These are phyloP conservation scores for Verticillium alfalfae DNA, from an alignment of 2,329 filamentous ascomycete genomes.

Conservation along the genomic window DNA sequence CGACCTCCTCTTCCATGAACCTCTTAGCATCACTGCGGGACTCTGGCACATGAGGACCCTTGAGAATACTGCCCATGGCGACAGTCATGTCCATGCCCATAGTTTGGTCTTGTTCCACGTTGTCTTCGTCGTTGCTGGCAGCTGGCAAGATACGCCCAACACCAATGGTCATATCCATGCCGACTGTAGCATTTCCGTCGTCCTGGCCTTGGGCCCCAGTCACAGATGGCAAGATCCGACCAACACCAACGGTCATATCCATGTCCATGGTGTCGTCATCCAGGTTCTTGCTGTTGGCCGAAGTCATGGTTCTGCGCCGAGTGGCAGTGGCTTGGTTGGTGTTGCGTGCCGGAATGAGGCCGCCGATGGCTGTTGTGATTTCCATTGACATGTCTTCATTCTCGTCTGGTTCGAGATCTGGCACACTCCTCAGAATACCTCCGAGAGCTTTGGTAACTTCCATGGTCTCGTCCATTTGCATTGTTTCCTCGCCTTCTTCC, in stretches of 20 bases:
- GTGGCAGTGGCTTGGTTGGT: constrained; percentile 6
- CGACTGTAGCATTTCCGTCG: constrained; percentile 27
- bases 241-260: constrained; percentile 50
- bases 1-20: constrained; percentile 53
- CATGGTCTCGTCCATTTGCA: constrained; percentile 66
- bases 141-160: constrained; percentile 48
- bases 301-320: constrained; percentile 22
- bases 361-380: constrained; percentile 61
- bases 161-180: constrained; percentile 59
- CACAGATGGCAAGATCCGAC: constrained; percentile 29
- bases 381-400: constrained; percentile 78
- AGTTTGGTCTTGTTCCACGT: constrained; percentile 32
- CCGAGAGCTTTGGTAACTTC: constrained; percentile 78
- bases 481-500: background rate
- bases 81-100: constrained; percentile 65
- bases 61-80: constrained; percentile 58
- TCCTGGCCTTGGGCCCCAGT: constrained; percentile 10
- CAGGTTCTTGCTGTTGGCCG: constrained; percentile 34
- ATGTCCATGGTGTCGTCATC: constrained; percentile 50
- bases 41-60: constrained; percentile 26
- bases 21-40: constrained; percentile 45
- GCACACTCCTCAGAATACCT: constrained; percentile 44
- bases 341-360: constrained; percentile 33
- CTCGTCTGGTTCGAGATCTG: constrained; percentile 27
- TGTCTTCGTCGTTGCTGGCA: constrained; percentile 16